Evolutionary conservation across 768 basidiomycete genomes (phyloP), one percentile per base, ranked within the genome.

Genomic region (Suillus hirtellus): DNA sequence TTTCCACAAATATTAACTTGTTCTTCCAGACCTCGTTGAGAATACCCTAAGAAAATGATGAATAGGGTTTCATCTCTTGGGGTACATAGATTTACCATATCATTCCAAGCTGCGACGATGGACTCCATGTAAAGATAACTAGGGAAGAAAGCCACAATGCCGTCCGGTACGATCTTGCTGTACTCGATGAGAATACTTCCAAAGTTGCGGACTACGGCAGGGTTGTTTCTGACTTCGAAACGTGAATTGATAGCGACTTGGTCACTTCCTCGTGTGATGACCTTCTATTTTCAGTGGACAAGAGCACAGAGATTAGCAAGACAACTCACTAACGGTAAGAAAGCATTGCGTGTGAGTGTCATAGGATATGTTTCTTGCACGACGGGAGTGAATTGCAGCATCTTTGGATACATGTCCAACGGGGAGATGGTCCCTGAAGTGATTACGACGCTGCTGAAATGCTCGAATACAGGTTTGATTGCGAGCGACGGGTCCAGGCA

Each of bases 81-180:
- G 35, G 43, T 37, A 56, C 15, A 52, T 35, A 53, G 27, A 78
- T 89, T 60, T 73, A 96, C 97, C 97, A 99, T 99, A 75, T 99
- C 97, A 72, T 99, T 98, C 97, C 97, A 99, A n/a, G 97, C 97
- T 2, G 95, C 95, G 12, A 99, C 97, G 64, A 99, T 99, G 27
- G 93, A 95, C 76, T 99, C 97, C 97, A 99, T 99, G 76, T 99
- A 99, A 15, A 99, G 86, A 78, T 99, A 99, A 77, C 93, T 95
- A 21, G 97, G 97, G 78, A 99, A 99, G 83, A 99, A 99, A 4
- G 95, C 96, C 21, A 99, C 97, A 65, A 99, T 92, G 15, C 97
- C 97, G 76, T 99, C 97, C 9, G 97, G 97, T 1, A 99, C 96
- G 60, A 93, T 94, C 74, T 96, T 96, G 79, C 93, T 93, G 81